Base-by-base conservation (phyloP, 2,329 filamentous ascomycete genomes). In the Pleomassaria siparia region DNA sequence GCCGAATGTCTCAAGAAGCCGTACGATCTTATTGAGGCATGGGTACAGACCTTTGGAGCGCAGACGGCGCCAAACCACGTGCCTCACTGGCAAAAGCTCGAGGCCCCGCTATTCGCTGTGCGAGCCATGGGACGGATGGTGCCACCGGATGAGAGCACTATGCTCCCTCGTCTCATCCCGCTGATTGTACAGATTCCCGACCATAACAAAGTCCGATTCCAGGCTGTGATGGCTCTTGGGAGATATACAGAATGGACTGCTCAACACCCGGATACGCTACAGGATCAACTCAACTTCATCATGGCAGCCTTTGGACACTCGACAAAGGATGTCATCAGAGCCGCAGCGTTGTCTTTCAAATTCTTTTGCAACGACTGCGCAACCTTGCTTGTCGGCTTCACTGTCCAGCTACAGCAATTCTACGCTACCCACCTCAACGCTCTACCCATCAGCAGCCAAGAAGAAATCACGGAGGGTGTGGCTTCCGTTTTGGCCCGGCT, bases 211-310 rank as follows among this genome's bases (percentile, higher is more conserved):
- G 82, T 99, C n/a, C 89, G 91, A 7, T 99, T 99, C 72, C 92
- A 95, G 53, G 92, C 92, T 5, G 96, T 97, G 63, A 96, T 99
- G 91, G 91, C 95, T 2, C 81, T 99, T 18, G 94, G 91, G 29
- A 83, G 94, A 53, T 99, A 99, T 67, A 99, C 95, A 0, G 92
- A 97, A 71, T 99, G 94, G 94, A 99, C 95, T 0, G 85, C 94
- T 4, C 85, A 90, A 40, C 94, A 99, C 64, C 89, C 92, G 0
- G 90, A 96, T 49, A 95, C 92, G 37, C 79, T 99, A 8, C 88
- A 96, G 70, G 81, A 89, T 8, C 94, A 99, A 71, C 88, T 99
- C 66, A 91, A 90, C 63, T 99, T 95, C 73, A 95, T 99, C 63
- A 91, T 96, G 56, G 88, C 86, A 4, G 94, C 91, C 0, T 99